Conservation (phyloP, 768 basidiomycete species). For the Agaricus blazei region DNA sequence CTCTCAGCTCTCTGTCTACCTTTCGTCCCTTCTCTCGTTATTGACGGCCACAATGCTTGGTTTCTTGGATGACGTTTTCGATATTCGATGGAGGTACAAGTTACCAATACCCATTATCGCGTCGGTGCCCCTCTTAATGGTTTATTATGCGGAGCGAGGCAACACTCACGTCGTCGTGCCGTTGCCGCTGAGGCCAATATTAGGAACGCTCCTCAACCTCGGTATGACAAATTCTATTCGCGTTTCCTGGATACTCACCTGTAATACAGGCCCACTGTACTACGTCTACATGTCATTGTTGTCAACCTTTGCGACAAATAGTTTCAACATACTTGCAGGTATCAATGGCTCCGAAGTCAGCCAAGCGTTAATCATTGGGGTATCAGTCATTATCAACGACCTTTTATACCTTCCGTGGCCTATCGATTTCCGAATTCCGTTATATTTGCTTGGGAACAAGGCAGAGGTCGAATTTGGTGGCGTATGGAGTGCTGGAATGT, state of each 20-base stretch:
- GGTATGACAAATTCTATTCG: constrained; percentile 44
- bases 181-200: constrained; percentile 64
- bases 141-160: constrained; percentile 93
- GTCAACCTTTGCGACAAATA: constrained; percentile 95
- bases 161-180: constrained; percentile 94
- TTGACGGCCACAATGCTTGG: constrained; percentile 92
- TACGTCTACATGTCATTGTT: constrained; percentile 95
- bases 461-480: constrained; percentile 73
- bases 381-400: constrained; percentile 90
- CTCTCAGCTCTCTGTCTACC: constrained; percentile 78
- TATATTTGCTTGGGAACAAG: constrained; percentile 62
- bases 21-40: constrained; percentile 89
- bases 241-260: background rate
- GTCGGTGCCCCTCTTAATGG: constrained; percentile 90
- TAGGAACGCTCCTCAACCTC: constrained; percentile 80
- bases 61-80: constrained; percentile 95
- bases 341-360: constrained; percentile 95
- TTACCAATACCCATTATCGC: constrained; percentile 95
- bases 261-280: constrained; percentile 77
- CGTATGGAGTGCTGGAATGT: constrained; percentile 79
- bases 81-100: constrained; percentile 98
- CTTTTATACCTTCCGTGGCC: constrained; percentile 92
- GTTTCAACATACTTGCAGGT: constrained; percentile 97
- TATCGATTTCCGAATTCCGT: constrained; percentile 63
- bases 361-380: constrained; percentile 88